phyloP scores from a whole-genome alignment of 164 flowering plant genomes.

The Tetracentron sinense region DNA sequence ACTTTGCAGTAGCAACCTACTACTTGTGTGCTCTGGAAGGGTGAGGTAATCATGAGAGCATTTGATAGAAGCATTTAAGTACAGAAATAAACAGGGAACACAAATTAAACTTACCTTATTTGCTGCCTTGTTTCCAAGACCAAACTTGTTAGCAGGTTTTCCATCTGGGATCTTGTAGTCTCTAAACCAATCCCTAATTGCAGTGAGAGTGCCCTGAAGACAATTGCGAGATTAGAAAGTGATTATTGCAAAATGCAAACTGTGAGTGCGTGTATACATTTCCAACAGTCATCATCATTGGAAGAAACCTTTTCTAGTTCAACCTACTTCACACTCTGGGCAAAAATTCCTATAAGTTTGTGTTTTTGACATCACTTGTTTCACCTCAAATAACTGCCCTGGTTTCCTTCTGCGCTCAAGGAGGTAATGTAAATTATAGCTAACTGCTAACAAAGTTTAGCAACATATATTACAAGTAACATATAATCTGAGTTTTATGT shows the following conservation, averaged over 20 bases:
- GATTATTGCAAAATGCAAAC: neutral
- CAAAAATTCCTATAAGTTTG: too few species aligned
- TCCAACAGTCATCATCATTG: neutral
- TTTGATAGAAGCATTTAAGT: neutral
- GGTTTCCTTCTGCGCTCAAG: too few species aligned
- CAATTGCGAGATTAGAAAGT: constrained; percentile 7
- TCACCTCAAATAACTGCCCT: too few species aligned
- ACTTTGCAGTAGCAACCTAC: too few species aligned
- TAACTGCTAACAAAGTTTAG: too few species aligned
- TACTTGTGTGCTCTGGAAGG: too few species aligned
- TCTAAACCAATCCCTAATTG: constrained; percentile 96
- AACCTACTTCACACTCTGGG: too few species aligned
- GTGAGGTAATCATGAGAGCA: too few species aligned
- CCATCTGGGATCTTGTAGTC: constrained; percentile 99
- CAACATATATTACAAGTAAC: too few species aligned
- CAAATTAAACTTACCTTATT: constrained; percentile 57
- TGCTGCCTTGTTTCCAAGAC: constrained; percentile 91
- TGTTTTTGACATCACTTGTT: too few species aligned
- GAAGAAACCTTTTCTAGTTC: neutral
- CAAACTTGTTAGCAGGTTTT: constrained; percentile 92
- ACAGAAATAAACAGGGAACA: neutral
- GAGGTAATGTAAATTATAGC: too few species aligned
- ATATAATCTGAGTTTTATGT: too few species aligned
- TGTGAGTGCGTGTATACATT: neutral
- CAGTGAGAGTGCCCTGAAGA: constrained; percentile 86